Percentiles rank a stretch among this genome's conserved stretches.
phyloP scores from a whole-genome alignment of 768 basidiomycete genomes.

The Dendrothele bispora region DNA sequence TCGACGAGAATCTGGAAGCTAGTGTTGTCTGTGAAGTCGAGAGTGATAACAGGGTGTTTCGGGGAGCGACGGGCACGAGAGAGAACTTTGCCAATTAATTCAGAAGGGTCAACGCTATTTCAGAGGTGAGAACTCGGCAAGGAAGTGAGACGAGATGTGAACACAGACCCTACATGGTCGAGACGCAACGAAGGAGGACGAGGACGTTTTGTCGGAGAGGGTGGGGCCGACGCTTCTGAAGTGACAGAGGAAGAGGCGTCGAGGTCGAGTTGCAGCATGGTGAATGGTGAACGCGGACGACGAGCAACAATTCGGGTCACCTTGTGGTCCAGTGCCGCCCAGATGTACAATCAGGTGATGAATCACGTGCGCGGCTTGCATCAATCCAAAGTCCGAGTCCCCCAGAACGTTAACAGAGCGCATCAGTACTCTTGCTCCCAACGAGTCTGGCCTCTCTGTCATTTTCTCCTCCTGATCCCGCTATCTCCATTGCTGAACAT shows the following conservation, averaged over 20 bases:
- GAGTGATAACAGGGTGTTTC: slow-evolving; percentile 46
- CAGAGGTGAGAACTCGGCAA: slow-evolving; percentile 9
- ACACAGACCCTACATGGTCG: slow-evolving; percentile 27
- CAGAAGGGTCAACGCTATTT: slow-evolving; percentile 38
- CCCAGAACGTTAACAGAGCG: too few relatives aligned
- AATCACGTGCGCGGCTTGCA: too few relatives aligned
- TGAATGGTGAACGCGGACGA: slow-evolving; percentile 8
- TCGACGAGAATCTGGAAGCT: slow-evolving; percentile 56
- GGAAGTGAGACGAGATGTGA: background rate
- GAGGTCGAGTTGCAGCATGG: slow-evolving; percentile 7
- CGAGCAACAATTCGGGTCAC: slow-evolving; percentile 31
- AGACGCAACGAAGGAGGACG: slow-evolving; percentile 36
- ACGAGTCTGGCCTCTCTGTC: too few relatives aligned
- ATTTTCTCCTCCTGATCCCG: too few relatives aligned
- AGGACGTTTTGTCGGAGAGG: slow-evolving; percentile 16
- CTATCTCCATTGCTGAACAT: too few relatives aligned
- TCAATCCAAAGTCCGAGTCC: too few relatives aligned
- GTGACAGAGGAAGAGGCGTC: slow-evolving; percentile 10
- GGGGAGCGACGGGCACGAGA: slow-evolving; percentile 38
- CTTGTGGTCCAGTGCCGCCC: slow-evolving; percentile 32
- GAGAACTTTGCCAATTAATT: slow-evolving; percentile 45
- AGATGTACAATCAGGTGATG: slow-evolving; percentile 44
- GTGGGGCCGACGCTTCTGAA: slow-evolving; percentile 15
- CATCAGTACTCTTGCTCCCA: too few relatives aligned
- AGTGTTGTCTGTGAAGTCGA: slow-evolving; percentile 44